Evolutionary conservation across 352 stramenopile genomes (phyloP).

Genomic region (Plasmopara halstedii): DNA sequence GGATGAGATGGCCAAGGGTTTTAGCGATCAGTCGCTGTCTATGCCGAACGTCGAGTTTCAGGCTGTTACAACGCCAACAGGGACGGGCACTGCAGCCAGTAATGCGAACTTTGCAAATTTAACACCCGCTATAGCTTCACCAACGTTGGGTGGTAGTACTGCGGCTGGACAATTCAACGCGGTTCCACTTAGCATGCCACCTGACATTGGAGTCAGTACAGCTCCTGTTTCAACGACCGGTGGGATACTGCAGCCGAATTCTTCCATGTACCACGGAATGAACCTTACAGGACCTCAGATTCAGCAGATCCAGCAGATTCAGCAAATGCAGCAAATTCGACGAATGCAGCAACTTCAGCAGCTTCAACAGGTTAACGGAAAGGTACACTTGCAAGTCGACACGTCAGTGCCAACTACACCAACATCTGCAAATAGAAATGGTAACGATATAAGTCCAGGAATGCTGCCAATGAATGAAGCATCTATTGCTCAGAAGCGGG

Average conservation of each 20-base stretch:
- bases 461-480: conserved; percentile 75
- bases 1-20: conserved; percentile 80
- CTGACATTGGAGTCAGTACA: conserved; percentile 45
- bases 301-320: conserved; percentile 80
- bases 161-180: conserved; percentile 34
- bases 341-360: conserved; percentile 77
- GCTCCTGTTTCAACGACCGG: conserved; percentile 23
- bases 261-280: conserved; percentile 66
- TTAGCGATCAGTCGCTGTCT: conserved; percentile 71
- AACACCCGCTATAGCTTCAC: conserved; percentile 14
- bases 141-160: conserved; percentile 9
- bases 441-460: conserved; percentile 20
- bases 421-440: conserved; percentile 9
- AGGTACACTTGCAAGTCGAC: conserved; percentile 13
- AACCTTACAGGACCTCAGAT: conserved; percentile 67
- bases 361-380: conserved; percentile 40
- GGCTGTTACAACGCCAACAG: conserved; percentile 26
- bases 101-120: conserved; percentile 22
- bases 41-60: conserved; percentile 81
- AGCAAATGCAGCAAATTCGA: conserved; percentile 80
- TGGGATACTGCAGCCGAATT: conserved; percentile 31
- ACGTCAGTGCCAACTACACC: conserved; percentile 15
- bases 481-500: conserved; percentile 76
- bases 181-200: conserved; percentile 64
- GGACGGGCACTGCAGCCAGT: conserved; percentile 17